Percentiles rank a stretch among this genome's conserved stretches.
phyloP scores from a whole-genome alignment of 106 monocot genomes.

The Dendrobium officinale region DNA sequence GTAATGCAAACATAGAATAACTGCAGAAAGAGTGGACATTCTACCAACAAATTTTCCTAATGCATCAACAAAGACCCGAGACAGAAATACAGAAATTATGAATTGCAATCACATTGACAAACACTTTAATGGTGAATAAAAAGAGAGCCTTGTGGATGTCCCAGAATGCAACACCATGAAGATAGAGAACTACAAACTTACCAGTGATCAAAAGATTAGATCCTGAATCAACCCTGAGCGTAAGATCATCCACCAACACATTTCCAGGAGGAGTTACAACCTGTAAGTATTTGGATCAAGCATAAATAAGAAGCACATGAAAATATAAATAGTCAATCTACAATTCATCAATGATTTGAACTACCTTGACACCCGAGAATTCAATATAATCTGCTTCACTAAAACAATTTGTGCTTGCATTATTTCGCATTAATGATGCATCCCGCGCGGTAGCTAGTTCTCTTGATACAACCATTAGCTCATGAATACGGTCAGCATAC shows the following conservation, averaged over 20 bases:
- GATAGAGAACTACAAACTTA: constrained; percentile 15
- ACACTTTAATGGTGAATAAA: background rate
- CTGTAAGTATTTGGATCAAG: constrained; percentile 36
- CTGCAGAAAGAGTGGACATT: too few species aligned
- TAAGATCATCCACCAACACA: constrained; percentile 79
- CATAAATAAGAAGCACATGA: background rate
- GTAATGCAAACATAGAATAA: too few species aligned
- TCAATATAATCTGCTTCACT: constrained; percentile 93
- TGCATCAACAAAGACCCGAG: too few species aligned
- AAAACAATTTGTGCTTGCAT: constrained; percentile 49
- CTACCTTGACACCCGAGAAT: constrained; percentile 88
- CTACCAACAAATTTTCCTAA: too few species aligned
- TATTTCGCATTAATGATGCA: constrained; percentile 34
- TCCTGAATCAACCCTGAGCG: constrained; percentile 76
- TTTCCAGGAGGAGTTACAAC: constrained; percentile 95
- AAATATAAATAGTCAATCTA: constrained; percentile 1
- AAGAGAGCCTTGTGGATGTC: background rate
- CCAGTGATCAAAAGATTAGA: constrained; percentile 99
- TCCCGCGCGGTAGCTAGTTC: constrained; percentile 61
- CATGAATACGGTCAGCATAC: constrained; percentile 93
- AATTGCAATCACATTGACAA: background rate
- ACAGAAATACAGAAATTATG: too few species aligned
- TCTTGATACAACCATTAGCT: constrained; percentile 68
- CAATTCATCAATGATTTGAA: background rate
- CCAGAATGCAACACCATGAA: constrained; percentile 1